phyloP scores from a whole-genome alignment of 2,329 filamentous ascomycete species.

The Monilinia laxa region DNA sequence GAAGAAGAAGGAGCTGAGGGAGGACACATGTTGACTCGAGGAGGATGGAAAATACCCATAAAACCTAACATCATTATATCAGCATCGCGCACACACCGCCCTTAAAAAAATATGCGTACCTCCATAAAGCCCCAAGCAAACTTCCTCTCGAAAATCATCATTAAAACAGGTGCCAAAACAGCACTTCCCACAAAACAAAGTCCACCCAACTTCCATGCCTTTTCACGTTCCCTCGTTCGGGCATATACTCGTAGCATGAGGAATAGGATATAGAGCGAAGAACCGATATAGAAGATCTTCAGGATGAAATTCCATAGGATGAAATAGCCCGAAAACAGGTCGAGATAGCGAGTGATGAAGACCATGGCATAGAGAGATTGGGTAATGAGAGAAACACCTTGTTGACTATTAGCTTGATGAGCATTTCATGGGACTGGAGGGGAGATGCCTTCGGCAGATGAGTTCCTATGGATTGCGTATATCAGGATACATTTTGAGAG shows the following conservation, averaged over 20 bases:
- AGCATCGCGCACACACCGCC: neutral
- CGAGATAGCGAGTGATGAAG: slow-evolving; percentile 83
- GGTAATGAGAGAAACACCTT: slow-evolving; percentile 76
- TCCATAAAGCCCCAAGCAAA: slow-evolving; percentile 50
- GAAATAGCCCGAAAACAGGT: slow-evolving; percentile 62
- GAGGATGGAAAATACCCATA: slow-evolving; percentile 87
- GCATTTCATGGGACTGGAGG: neutral
- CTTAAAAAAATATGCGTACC: slow-evolving; percentile 43
- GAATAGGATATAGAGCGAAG: slow-evolving; percentile 81
- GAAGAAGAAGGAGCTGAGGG: slow-evolving; percentile 85
- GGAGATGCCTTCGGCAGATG: slow-evolving; percentile 70
- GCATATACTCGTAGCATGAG: slow-evolving; percentile 86
- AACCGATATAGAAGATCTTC: slow-evolving; percentile 85
- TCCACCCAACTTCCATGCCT: slow-evolving; percentile 87
- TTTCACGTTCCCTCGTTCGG: slow-evolving; percentile 83
- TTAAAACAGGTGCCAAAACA: slow-evolving; percentile 68
- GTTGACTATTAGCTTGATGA: neutral
- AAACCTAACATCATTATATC: slow-evolving; percentile 52
- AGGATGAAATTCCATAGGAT: slow-evolving; percentile 72
- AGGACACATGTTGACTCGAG: slow-evolving; percentile 90
- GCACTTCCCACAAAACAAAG: slow-evolving; percentile 65
- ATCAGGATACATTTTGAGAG: slow-evolving; percentile 88
- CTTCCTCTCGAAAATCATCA: slow-evolving; percentile 62
- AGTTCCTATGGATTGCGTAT: slow-evolving; percentile 84
- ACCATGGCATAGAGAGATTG: slow-evolving; percentile 85